Evolutionary conservation across 78 protist genomes (phyloP).

Genomic region (Speleostelium caveatum): DNA sequence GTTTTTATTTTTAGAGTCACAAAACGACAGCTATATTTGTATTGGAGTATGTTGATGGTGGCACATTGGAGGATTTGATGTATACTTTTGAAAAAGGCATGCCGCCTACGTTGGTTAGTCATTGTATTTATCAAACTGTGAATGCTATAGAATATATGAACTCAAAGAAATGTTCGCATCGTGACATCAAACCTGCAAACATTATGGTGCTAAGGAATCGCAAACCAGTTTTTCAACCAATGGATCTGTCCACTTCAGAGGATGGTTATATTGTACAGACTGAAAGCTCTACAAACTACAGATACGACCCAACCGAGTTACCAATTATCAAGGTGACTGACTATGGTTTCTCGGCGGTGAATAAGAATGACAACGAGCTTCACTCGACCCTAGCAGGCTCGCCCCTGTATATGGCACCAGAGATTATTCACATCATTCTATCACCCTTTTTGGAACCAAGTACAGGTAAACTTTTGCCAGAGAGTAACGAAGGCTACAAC

Average conservation of each 20-base stretch:
- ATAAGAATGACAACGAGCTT: constrained; percentile 8
- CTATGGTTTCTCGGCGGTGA: constrained; percentile 45
- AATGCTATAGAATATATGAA: constrained; percentile 68
- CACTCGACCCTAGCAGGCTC: constrained; percentile 64
- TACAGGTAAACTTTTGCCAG: constrained; percentile 36
- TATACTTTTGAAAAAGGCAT: constrained; percentile 59
- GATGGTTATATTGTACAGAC: not conserved
- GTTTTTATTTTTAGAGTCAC: constrained; percentile 12
- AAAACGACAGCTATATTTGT: constrained; percentile 75
- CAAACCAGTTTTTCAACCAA: not conserved
- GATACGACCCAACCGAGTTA: not conserved
- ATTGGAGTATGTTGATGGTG: constrained; percentile 74
- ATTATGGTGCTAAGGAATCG: constrained; percentile 35
- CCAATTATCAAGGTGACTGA: constrained; percentile 57
- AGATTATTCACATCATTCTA: constrained; percentile 51
- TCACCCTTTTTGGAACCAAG: constrained; percentile 56
- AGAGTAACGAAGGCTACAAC: constrained; percentile 44
- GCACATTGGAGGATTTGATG: constrained; percentile 72
- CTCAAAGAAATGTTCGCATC: constrained; percentile 47
- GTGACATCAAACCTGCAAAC: constrained; percentile 74
- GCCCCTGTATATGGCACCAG: constrained; percentile 76
- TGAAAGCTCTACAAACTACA: not conserved
- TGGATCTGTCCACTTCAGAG: too few species aligned
- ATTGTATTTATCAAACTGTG: constrained; percentile 25
- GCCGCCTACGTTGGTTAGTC: constrained; percentile 21